A percentile compares a stretch with the other conserved stretches of the same genome.
These are phyloP conservation scores for Micractinium sp. DNA, from an alignment of 139 green algal species.

Conservation along the genomic window DNA sequence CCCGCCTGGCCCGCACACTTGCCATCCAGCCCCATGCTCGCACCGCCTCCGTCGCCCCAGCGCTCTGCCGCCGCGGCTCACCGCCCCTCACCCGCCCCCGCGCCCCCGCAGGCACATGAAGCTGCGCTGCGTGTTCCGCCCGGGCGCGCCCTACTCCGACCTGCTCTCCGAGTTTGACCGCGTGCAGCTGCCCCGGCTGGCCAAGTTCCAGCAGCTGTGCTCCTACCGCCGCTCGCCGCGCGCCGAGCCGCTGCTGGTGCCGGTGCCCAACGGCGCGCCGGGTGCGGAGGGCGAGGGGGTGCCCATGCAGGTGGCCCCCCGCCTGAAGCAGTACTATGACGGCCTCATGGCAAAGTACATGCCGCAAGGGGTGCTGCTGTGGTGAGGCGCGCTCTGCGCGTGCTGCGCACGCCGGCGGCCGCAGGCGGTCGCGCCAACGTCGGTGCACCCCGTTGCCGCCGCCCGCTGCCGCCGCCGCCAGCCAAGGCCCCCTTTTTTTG, in stretches of 20 bases:
- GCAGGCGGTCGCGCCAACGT: too few species aligned
- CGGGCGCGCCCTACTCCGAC: slow-evolving; percentile 67
- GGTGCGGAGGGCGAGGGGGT: neutral
- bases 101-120: slow-evolving; percentile 48
- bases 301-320: slow-evolving; percentile 23
- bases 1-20: neutral
- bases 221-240: slow-evolving; percentile 46
- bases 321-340: slow-evolving; percentile 69
- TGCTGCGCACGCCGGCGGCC: too few species aligned
- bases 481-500: too few species aligned
- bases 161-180: slow-evolving; percentile 71
- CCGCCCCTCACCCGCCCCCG: too few species aligned
- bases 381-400: slow-evolving; percentile 34
- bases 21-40: neutral
- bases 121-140: slow-evolving; percentile 54
- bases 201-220: slow-evolving; percentile 71
- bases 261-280: neutral
- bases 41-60: neutral
- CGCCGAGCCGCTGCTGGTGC: slow-evolving; percentile 47
- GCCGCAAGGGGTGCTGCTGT: slow-evolving; percentile 54
- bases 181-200: slow-evolving; percentile 72
- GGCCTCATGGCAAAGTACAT: slow-evolving; percentile 79
- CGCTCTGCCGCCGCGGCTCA: neutral
- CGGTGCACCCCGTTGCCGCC: too few species aligned
- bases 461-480: too few species aligned